Conservation (phyloP, 495 filamentous ascomycete species). For the Penicillium lividum region DNA sequence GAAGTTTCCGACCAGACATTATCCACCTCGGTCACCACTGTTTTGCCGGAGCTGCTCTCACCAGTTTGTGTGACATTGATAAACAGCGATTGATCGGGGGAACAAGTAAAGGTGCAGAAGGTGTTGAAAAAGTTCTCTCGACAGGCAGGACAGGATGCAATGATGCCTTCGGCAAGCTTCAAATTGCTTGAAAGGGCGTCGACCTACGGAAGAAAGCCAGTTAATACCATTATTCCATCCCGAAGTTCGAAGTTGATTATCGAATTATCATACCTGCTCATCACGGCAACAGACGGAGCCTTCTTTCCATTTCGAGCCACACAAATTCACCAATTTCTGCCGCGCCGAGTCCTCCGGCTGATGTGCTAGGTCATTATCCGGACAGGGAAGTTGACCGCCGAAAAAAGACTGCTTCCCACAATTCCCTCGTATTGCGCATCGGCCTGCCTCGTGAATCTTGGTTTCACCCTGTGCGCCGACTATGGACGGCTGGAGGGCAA, state of each 20-base stretch:
- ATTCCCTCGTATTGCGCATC: constrained; percentile 88
- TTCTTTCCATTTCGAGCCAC: constrained; percentile 80
- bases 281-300: constrained; percentile 80
- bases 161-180: constrained; percentile 82
- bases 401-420: constrained; percentile 90
- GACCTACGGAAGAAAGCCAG: constrained; percentile 51
- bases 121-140: constrained; percentile 96
- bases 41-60: constrained; percentile 63
- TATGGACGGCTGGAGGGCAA: constrained; percentile 27
- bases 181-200: constrained; percentile 76
- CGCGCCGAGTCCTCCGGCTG: constrained; percentile 68
- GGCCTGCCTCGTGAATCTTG: constrained; percentile 77
- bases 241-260: no score
- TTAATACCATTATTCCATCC: not conserved
- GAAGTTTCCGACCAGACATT: constrained; percentile 87
- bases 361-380: constrained; percentile 85
- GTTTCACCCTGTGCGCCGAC: constrained; percentile 49
- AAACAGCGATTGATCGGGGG: constrained; percentile 92
- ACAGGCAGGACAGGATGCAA: constrained; percentile 91
- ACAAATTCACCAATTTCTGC: constrained; percentile 78
- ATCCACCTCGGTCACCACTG: constrained; percentile 81
- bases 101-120: constrained; percentile 97
- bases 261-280: constrained; percentile 77
- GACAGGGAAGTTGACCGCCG: constrained; percentile 81
- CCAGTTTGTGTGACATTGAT: constrained; percentile 84